phyloP scores from a whole-genome alignment of 2,329 filamentous ascomycete species.

The Fusarium devonianum region DNA sequence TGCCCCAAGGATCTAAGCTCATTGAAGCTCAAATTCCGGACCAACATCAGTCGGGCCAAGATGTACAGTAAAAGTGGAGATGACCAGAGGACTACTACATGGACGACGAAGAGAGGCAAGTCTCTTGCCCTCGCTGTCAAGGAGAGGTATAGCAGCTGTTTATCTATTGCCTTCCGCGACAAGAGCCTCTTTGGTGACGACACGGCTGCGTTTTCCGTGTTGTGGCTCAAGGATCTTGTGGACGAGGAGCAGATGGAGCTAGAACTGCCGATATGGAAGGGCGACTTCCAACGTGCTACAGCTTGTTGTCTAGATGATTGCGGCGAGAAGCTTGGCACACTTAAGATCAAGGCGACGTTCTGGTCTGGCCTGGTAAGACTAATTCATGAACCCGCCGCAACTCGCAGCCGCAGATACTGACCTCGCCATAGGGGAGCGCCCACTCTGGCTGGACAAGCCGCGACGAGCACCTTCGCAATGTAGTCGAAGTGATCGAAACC shows the following conservation, averaged over 20 bases:
- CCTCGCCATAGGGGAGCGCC: conserved; percentile 43
- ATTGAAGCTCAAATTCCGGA: conserved; percentile 66
- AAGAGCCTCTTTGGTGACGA: conserved; percentile 56
- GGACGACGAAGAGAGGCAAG: conserved; percentile 58
- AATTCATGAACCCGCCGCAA: not conserved
- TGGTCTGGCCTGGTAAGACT: conserved; percentile 48
- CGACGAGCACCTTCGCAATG: conserved; percentile 46
- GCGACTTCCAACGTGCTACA: conserved; percentile 58
- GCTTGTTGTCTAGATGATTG: conserved; percentile 52
- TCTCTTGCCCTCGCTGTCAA: conserved; percentile 61
- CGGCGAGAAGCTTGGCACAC: conserved; percentile 56
- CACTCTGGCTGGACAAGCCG: conserved; percentile 48
- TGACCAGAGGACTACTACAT: conserved; percentile 49
- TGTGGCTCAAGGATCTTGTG: conserved; percentile 74
- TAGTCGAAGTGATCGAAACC: conserved; percentile 58
- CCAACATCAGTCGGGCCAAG: conserved; percentile 64
- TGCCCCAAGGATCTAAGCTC: conserved; percentile 57
- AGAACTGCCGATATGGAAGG: conserved; percentile 70
- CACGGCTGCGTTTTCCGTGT: conserved; percentile 66
- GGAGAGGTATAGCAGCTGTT: conserved; percentile 62
- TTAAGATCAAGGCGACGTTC: conserved; percentile 51
- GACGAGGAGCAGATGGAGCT: conserved; percentile 71
- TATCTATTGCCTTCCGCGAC: conserved; percentile 63
- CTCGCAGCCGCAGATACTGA: conserved; percentile 11
- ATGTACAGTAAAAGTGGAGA: conserved; percentile 56